phyloP scores from a whole-genome alignment of 2,329 filamentous ascomycete species.

The Penicillium glabrum region DNA sequence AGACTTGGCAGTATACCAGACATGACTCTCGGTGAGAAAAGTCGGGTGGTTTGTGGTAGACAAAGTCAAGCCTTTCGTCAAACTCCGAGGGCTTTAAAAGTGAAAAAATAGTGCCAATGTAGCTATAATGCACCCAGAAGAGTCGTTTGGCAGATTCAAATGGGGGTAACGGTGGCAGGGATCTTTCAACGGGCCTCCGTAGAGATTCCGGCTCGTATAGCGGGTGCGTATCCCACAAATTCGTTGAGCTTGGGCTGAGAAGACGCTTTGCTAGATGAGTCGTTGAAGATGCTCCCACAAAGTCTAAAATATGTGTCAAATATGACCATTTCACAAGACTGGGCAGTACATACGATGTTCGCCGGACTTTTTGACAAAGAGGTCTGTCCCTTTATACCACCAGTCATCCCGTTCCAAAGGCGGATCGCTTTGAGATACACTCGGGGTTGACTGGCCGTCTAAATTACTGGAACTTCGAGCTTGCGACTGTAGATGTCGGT shows the following conservation, averaged over 20 bases:
- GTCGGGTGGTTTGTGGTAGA: conserved; percentile 47
- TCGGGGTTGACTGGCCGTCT: background rate
- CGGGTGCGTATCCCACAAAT: conserved; percentile 37
- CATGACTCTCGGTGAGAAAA: conserved; percentile 49
- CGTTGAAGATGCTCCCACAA: conserved; percentile 36
- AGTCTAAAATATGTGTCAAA: conserved; percentile 17
- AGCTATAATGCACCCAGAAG: conserved; percentile 55
- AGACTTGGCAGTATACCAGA: conserved; percentile 52
- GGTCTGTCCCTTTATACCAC: conserved; percentile 40
- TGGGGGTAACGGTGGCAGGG: conserved; percentile 48
- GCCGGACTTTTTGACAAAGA: conserved; percentile 36
- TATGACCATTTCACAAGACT: background rate
- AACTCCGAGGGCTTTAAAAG: conserved; percentile 52
- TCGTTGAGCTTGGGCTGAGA: conserved; percentile 32
- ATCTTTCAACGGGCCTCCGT: conserved; percentile 24
- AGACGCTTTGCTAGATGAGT: conserved; percentile 37
- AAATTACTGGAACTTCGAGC: conserved; percentile 12
- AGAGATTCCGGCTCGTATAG: conserved; percentile 35
- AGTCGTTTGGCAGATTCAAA: conserved; percentile 52
- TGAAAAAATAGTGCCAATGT: conserved; percentile 59
- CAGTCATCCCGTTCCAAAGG: conserved; percentile 37
- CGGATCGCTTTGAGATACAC: conserved; percentile 16
- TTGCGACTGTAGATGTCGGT: conserved; percentile 35
- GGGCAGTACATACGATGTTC: conserved; percentile 31
- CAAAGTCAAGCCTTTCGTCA: conserved; percentile 45